Evolutionary conservation across 2,329 filamentous ascomycete genomes (phyloP), one percentile per base, ranked within the genome.

Genomic region (Trichoderma sp.): DNA sequence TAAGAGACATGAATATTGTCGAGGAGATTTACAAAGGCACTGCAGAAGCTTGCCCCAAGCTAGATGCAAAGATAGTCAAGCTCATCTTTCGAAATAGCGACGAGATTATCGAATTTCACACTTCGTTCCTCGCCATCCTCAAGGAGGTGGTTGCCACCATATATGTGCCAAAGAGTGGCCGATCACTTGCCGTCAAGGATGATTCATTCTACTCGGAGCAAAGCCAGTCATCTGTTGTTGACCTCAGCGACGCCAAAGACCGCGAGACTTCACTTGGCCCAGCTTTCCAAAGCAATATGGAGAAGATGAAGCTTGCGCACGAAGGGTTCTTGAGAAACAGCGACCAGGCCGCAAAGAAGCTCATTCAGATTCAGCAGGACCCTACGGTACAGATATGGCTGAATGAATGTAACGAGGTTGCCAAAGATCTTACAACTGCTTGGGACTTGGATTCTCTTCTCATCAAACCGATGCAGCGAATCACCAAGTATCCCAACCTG

Each of bases 11-110:
- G 93, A 97, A 94, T 78, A 95, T 99, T 65, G 91, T 97, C 2
- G 93, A 97, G 76, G 94, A 98, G 76, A 98, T 99, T 67, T 99
- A 98, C 84, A 97, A 96, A 80, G 94, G 93, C 55, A 98, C 96
- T 0, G 92, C 93, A 0, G 89, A 92, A 73, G 91, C 92, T 13
- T 94, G 92, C 68, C 89, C 93, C 10, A 89, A 93, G 72, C 87
- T 97, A 33, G 92, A 92, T 55, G 83, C 88, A 53, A 92, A 95
- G 72, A 97, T 97, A 72, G 90, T 96, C 75, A 97, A 94, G 77
- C 86, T 92, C 14, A 88, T 99, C 19, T 99, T 99, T 79, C 91
- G 93, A 72, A 99, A 99, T 76, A 94, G 92, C 4, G 92, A 96
- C 74, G 92, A 97, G 75, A 90, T 99, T 68, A 93, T 97, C 71